Percentiles rank a stretch among this genome's conserved stretches.
Evolutionary conservation across 2,329 filamentous ascomycete species (phyloP).

Genomic region (Didymella sp.): DNA sequence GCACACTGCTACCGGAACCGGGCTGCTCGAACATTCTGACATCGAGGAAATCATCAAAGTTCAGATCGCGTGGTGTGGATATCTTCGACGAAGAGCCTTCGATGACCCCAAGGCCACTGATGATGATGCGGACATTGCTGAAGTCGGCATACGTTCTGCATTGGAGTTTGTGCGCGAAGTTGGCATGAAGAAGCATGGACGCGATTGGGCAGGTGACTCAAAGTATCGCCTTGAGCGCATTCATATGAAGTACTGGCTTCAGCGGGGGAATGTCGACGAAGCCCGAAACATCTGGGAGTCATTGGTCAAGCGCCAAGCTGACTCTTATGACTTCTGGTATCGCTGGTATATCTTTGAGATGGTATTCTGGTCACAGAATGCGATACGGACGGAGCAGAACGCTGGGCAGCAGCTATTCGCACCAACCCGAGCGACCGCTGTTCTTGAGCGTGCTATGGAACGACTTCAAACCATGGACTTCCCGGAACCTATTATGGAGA

Average conservation of each 20-base stretch:
- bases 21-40: conserved; percentile 82
- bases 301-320: conserved; percentile 71
- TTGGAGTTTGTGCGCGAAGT: conserved; percentile 82
- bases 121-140: conserved; percentile 81
- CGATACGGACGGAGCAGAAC: conserved; percentile 58
- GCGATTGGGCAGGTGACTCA: conserved; percentile 80
- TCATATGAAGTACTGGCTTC: conserved; percentile 87
- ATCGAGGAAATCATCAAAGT: conserved; percentile 90
- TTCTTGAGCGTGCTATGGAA: conserved; percentile 74
- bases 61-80: conserved; percentile 93
- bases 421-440: conserved; percentile 75
- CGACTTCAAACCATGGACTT: conserved; percentile 70
- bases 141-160: conserved; percentile 85
- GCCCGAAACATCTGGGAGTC: conserved; percentile 80
- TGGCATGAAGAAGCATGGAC: conserved; percentile 77
- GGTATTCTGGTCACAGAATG: conserved; percentile 68
- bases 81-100: conserved; percentile 85
- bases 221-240: conserved; percentile 89
- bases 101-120: conserved; percentile 73
- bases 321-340: conserved; percentile 93
- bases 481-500: conserved; percentile 76
- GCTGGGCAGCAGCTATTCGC: conserved; percentile 60
- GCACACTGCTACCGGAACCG: conserved; percentile 85
- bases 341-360: conserved; percentile 94
- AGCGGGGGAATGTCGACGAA: conserved; percentile 77